Evolutionary conservation across 805 yeast genomes (phyloP).

Genomic region (Saccharomycopsis sp.): DNA sequence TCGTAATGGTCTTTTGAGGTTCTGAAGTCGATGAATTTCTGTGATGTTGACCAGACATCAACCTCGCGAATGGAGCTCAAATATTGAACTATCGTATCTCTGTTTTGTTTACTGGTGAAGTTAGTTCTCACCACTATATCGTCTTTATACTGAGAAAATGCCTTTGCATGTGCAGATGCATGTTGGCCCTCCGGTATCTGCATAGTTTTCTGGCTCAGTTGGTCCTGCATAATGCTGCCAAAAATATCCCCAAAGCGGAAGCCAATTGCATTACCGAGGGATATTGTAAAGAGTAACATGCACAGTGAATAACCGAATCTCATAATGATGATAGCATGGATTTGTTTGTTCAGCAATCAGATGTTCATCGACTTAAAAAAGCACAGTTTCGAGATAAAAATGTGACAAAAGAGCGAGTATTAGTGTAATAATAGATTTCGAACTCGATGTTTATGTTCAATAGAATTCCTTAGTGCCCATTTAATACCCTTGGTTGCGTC

Average conservation of each 20-base stretch:
- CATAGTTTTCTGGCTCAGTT: background rate
- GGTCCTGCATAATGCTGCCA: background rate
- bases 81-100: slow-evolving; percentile 14
- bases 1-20: slow-evolving; percentile 7
- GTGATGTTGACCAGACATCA: slow-evolving; percentile 46
- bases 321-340: too few relatives aligned
- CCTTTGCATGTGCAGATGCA: background rate
- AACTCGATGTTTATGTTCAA: too few relatives aligned
- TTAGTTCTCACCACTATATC: background rate
- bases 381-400: too few relatives aligned
- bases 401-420: too few relatives aligned
- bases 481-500: too few relatives aligned
- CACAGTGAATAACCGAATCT: background rate
- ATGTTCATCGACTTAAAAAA: too few relatives aligned
- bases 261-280: background rate
- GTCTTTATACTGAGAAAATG: background rate
- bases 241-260: background rate
- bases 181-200: background rate
- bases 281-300: background rate
- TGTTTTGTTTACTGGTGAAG: background rate
- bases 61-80: slow-evolving; percentile 18
- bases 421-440: too few relatives aligned
- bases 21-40: slow-evolving; percentile 38
- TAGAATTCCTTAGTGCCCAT: too few relatives aligned
- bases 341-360: too few relatives aligned